Conservation (phyloP, 768 basidiomycete species). For the Exidia glandulosa region DNA sequence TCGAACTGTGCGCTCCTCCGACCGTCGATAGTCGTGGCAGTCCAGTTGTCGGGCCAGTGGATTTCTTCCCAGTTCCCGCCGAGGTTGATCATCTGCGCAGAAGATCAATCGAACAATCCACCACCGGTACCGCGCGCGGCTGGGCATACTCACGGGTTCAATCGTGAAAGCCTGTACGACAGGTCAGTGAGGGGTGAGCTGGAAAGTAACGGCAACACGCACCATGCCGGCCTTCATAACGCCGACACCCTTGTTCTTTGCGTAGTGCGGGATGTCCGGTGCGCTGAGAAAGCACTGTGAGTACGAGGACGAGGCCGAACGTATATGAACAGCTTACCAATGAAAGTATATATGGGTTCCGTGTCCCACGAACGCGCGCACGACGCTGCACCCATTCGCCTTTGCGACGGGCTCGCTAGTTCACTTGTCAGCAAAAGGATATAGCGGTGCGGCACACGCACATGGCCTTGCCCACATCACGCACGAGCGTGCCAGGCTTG, state of each 20-base stretch:
- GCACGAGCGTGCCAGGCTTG: conserved; percentile 86
- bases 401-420: conserved; percentile 75
- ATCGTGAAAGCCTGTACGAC: conserved; percentile 45
- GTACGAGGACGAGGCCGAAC: background rate
- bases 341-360: conserved; percentile 86
- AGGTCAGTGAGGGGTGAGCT: background rate
- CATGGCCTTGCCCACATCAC: conserved; percentile 83
- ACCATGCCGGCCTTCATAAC: conserved; percentile 93
- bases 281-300: conserved; percentile 11
- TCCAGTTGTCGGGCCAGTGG: conserved; percentile 96
- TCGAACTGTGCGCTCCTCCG: conserved; percentile 93
- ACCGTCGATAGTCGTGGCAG: conserved; percentile 86
- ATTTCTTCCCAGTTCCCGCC: conserved; percentile 65
- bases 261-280: conserved; percentile 91
- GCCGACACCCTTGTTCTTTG: conserved; percentile 85
- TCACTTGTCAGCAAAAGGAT: background rate
- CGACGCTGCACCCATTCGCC: conserved; percentile 76
- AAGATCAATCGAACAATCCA: background rate
- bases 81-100: conserved; percentile 77
- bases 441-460: conserved; percentile 25
- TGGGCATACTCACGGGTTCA: conserved; percentile 46
- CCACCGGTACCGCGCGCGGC: no score
- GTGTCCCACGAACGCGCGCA: conserved; percentile 86
- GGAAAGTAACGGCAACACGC: conserved; percentile 15
- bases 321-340: conserved; percentile 9